Evolutionary conservation across 2,329 filamentous ascomycete species (phyloP), one percentile per base, ranked within the genome.

Genomic region (Trichoderma sp.): DNA sequence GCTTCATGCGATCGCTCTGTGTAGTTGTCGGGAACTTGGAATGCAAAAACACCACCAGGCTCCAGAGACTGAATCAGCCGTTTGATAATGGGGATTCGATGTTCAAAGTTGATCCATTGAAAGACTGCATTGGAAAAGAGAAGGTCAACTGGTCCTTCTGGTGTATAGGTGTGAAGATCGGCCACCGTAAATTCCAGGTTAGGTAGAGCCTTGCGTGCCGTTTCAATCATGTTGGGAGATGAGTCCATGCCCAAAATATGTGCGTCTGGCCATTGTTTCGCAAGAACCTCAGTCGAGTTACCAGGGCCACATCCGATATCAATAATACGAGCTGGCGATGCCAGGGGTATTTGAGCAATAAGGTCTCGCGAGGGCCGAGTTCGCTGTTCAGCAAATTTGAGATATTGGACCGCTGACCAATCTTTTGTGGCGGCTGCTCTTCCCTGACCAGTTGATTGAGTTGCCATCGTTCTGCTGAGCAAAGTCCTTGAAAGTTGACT

Each of bases 231-330:
- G 70, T 86, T 82, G 0, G 82, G 80, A 0, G 83, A 86, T 0
- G 82, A 83, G 70, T 89, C 87, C 54, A 89, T 79, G 10, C 85
- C 87, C 0, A 78, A 77, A 52, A 88, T 71, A 0, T 73, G 67
- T 0, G 86, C 82, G 4, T 74, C 54, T 0, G 86, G 84, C 73
- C 84, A 89, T 5, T 79, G 79, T 3, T 74, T 71, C 5, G 76
- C 75, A 2, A 89, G 79, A 1, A 83, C 81, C 1, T 77, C 74
- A 0, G 86, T 89, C 2, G 84, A 86, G 76, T 88, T 89, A 5
- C 84, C 87, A 0, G 87, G 87, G 0, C 87, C 87, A 74, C 87
- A 89, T 71, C 87, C 87, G 1, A 89, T 78, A 68, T 89, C 87
- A 71, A 87, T 78, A 71, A 89, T 82, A 32, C 74, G 76, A 10